phyloP scores from a whole-genome alignment of 2,329 filamentous ascomycete genomes.

The Chaetomiaceae sp. region DNA sequence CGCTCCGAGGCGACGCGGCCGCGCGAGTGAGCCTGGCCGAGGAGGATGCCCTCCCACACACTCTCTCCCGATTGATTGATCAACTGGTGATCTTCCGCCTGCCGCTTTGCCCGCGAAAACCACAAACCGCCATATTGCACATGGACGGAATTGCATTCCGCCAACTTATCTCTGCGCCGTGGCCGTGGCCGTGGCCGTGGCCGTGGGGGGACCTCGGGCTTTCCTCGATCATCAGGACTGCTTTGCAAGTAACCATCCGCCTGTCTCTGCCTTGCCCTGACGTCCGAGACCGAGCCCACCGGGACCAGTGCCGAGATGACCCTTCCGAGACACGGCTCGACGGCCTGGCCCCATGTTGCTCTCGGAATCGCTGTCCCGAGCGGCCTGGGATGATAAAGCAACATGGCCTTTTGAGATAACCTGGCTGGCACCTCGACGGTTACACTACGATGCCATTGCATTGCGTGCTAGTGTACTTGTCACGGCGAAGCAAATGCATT shows the following conservation, averaged over 20 bases:
- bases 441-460: not conserved
- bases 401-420: not conserved
- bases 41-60: constrained; percentile 1
- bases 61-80: not conserved
- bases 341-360: not conserved
- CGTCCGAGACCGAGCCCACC: constrained; percentile 1
- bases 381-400: not conserved
- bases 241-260: too few relatives aligned
- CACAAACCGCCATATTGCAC: constrained; percentile 8
- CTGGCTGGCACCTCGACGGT: not conserved
- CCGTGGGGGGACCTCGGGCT: constrained; percentile 7
- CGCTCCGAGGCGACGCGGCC: constrained; percentile 4
- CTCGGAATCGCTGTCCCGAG: constrained; percentile 9
- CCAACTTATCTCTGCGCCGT: too few relatives aligned
- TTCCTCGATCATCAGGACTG: too few relatives aligned
- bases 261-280: not conserved
- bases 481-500: not conserved
- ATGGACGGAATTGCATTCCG: constrained; percentile 14
- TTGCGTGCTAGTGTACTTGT: not conserved
- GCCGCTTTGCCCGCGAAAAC: too few relatives aligned
- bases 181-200: too few relatives aligned
- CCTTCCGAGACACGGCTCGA: not conserved
- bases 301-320: constrained; percentile 6
- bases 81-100: not conserved
- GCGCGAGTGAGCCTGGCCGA: constrained; percentile 5